These are phyloP conservation scores for Camellia sinensis DNA, from an alignment of 148 eudicot genomes.

Conservation along the genomic window DNA sequence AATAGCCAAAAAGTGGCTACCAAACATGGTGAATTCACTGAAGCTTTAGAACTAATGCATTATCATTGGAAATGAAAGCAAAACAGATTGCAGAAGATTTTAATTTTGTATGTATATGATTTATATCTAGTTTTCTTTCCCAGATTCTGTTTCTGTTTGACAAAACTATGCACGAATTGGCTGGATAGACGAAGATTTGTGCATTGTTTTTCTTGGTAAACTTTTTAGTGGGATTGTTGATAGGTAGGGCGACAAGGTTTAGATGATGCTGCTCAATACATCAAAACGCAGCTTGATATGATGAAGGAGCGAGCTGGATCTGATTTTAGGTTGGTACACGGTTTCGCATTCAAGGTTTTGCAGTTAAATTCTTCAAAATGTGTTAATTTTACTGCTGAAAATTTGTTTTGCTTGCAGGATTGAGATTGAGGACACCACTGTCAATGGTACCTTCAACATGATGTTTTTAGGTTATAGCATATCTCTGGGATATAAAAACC, in stretches of 20 bases:
- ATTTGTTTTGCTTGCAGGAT: conserved; percentile 56
- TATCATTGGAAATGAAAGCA: not conserved
- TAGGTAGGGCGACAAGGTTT: conserved; percentile 92
- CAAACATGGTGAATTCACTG: not conserved
- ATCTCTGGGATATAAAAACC: conserved; percentile 78
- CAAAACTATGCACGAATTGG: not conserved
- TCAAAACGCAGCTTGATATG: conserved; percentile 54
- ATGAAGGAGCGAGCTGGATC: conserved; percentile 63
- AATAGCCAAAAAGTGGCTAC: too few relatives aligned
- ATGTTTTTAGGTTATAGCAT: conserved; percentile 79
- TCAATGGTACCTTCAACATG: conserved; percentile 97
- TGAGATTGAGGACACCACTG: conserved; percentile 78
- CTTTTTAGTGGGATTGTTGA: not conserved
- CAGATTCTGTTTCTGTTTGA: not conserved
- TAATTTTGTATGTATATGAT: not conserved
- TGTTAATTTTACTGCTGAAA: not conserved
- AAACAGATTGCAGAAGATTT: not conserved
- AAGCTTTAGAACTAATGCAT: not conserved
- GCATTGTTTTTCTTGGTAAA: not conserved
- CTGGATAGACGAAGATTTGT: not conserved
- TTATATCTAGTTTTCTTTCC: not conserved
- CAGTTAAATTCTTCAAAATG: not conserved
- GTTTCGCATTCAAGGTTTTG: conserved; percentile 5
- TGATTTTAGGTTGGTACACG: conserved; percentile 51
- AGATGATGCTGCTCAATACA: conserved; percentile 75